Evolutionary conservation across 441 rosid species (phyloP), one percentile per base, ranked within the genome.

Genomic region (Adansonia madagascariensis): DNA sequence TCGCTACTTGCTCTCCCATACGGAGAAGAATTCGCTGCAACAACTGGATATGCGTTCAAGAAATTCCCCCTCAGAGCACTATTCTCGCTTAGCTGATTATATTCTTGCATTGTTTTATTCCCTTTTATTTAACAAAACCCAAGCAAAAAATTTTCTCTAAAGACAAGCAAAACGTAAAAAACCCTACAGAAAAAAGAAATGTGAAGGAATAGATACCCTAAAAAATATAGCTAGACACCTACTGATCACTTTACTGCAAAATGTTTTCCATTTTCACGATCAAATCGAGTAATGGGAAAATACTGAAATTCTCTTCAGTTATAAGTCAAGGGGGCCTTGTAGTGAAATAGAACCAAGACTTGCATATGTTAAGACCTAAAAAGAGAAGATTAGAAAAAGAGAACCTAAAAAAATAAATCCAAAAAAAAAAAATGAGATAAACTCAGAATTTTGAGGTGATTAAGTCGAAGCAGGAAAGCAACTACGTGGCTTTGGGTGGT

Each of bases 61-160:
- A 94, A 92, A 87, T 84, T 92, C 22, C 86, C 94, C 75, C 92
- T 85, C n/a, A 84, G 82, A 67, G 87, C 79, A 27, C 81, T 81
- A 77, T 85, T 87, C 80, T 85, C 90, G 77, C 79, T 88, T 78
- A 91, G 83, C 62, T 87, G 95, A 66, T 83, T 89, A 50, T 86
- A 94, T 73, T 89, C 95, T 79, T 91, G 97, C 98, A 94, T 94
- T 71, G 3, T 5, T 10, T 73, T 39, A 3, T 39, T 39, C 8
- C 10, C 10, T 60, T 22, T 60, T 12, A 1, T 22, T 10, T 59
- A 14, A 22, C 10, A 14, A 57, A 57, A 3, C 15, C 64, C 64
- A 22, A 59, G 35, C 3, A 9, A 2, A 18, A 18, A 22, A 59
- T 2, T 8, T 0, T 27, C 82, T 82, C 31, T 27, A 27, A 27